These are phyloP conservation scores for Saccharomyces hybrid DNA, from an alignment of 1,139 yeast species.

Conservation along the genomic window DNA sequence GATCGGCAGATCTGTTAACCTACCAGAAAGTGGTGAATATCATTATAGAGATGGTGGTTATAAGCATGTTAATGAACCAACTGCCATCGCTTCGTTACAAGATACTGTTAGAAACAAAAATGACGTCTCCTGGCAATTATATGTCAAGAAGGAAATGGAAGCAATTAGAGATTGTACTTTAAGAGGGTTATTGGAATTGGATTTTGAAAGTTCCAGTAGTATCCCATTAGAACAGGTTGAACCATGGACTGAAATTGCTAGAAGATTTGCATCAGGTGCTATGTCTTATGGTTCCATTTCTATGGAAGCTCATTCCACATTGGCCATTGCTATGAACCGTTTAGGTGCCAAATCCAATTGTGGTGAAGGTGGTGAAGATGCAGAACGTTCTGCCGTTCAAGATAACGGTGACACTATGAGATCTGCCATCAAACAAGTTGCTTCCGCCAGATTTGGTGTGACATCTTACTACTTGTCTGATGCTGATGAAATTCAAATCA, in stretches of 20 bases:
- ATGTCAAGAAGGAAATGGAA: constrained; percentile 82
- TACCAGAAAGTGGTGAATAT: constrained; percentile 94
- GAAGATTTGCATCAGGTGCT: constrained; percentile 96
- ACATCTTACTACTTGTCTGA: constrained; percentile 90
- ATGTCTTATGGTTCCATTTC: constrained; percentile 98
- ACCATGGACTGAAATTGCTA: constrained; percentile 98
- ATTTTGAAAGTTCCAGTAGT: constrained; percentile 57
- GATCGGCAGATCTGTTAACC: constrained; percentile 54
- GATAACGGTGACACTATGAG: constrained; percentile 96
- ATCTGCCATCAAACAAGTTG: constrained; percentile 94
- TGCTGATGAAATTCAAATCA: constrained; percentile 95
- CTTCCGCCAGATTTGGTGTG: constrained; percentile 97
- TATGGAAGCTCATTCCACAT: constrained; percentile 94
- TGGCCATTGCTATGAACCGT: constrained; percentile 97
- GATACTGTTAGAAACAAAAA: constrained; percentile 96
- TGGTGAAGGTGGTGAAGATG: constrained; percentile 99
- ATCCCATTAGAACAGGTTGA: constrained; percentile 97
- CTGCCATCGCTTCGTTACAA: constrained; percentile 89
- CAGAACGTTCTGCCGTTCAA: constrained; percentile 74
- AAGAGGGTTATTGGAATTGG: constrained; percentile 89
- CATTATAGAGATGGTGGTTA: constrained; percentile 99
- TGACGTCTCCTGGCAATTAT: constrained; percentile 84
- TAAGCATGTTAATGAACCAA: constrained; percentile 87
- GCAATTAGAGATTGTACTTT: constrained; percentile 89
- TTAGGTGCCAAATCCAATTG: constrained; percentile 96